Base-by-base conservation (phyloP, 352 stramenopile species). In the Phytophthora parvispora region DNA sequence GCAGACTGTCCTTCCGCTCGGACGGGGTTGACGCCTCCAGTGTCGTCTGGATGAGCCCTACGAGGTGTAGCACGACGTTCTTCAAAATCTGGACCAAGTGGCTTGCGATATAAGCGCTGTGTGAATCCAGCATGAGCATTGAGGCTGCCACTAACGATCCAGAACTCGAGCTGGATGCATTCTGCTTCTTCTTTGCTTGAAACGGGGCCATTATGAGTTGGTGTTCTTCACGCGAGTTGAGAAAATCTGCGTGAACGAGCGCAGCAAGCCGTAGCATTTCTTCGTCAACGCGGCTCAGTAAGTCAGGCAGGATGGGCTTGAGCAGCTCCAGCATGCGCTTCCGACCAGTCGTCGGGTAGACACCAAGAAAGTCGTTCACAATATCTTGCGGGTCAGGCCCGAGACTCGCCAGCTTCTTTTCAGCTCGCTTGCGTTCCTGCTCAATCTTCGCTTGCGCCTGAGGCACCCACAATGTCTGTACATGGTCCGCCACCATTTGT, bases 401-500 rank as follows among this genome's bases (percentile, higher is more conserved):
- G 5, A 72, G 45, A 18, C 34, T 24, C 16, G n/a, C 25, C 6
- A 78, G 25, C 13, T 69, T 47, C 13, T 48, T 34, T 5, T 40
- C 36, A 15, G 29, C 49, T 5, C 53, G 42, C 13, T 52, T 20
- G 13, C 18, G 53, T 28, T 73, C 34, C 2, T 32, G 40, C 6
- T 52, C 34, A 0, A 84, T 27, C 16, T 62, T 68, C 2, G 55
- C 20, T 27, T 68, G 49, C 1, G 59, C 62, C 24, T 58, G 29
- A n/a, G 73, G 64, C 1, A 85, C 68, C 76, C 76, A 87, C 0
- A 27, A 13, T 6, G 45, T 53, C 10, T 61, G 47, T 10, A 82
- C 69, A 60, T 87, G 74, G 6, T 65, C 36, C 6, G 52, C 68
- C 16, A 87, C 29, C 69, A 85, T 81, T 40, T 64, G 48, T 42